Percentiles rank a stretch among this genome's conserved stretches.
phyloP scores from a whole-genome alignment of 1,284 basidiomycete species.

The Boletus coffeatus region DNA sequence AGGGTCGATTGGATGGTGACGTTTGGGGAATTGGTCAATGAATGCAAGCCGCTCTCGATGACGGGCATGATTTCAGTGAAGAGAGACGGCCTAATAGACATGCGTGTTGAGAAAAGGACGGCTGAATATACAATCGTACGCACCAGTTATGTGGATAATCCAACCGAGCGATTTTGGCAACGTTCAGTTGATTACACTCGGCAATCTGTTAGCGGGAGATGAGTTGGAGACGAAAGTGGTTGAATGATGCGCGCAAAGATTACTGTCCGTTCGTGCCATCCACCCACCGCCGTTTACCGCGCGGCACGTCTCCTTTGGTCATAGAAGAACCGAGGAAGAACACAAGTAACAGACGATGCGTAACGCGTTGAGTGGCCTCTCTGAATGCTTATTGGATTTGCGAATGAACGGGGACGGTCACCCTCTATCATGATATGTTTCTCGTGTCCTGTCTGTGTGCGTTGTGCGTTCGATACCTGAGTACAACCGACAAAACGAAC shows the following conservation, averaged over 20 bases:
- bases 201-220: slow-evolving; percentile 48
- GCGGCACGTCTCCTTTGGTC: too few species aligned
- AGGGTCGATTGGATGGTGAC: slow-evolving; percentile 44
- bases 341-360: too few species aligned
- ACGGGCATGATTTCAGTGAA: slow-evolving; percentile 50
- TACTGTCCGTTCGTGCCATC: too few species aligned
- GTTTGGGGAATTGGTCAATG: slow-evolving; percentile 38
- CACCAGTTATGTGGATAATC: slow-evolving; percentile 71
- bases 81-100: slow-evolving; percentile 50
- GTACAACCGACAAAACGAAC: too few species aligned
- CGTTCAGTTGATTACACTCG: slow-evolving; percentile 63
- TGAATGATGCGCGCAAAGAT: not conserved
- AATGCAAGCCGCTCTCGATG: slow-evolving; percentile 48
- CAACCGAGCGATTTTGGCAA: slow-evolving; percentile 63
- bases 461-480: too few species aligned
- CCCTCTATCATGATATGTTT: too few species aligned
- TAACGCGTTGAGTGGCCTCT: too few species aligned
- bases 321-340: too few species aligned
- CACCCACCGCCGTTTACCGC: too few species aligned
- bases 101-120: slow-evolving; percentile 1
- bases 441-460: too few species aligned
- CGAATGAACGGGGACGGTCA: too few species aligned
- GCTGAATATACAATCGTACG: slow-evolving; percentile 13
- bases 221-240: slow-evolving; percentile 4
- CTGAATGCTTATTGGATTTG: too few species aligned